Base-by-base conservation (phyloP, 2,329 filamentous ascomycete species). In the Aureobasidium sp. region DNA sequence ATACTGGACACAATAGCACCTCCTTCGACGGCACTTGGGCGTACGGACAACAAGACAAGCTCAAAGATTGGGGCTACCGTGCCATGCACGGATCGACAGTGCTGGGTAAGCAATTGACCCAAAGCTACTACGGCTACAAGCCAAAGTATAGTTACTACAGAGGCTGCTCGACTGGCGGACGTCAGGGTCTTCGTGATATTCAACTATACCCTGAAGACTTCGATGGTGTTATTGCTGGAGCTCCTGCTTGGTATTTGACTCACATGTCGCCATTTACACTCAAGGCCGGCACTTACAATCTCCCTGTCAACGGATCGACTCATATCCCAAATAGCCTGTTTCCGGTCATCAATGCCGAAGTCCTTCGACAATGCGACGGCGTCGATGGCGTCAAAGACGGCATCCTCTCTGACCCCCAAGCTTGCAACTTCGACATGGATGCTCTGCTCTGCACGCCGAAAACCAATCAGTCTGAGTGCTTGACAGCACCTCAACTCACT, bases 101-200 rank as follows among this genome's bases (percentile, higher is more conserved):
- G 3, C 64, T 78, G 9, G 78, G 78, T 3, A 83, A 83, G 67
- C 62, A 72, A 15, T 69, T 85, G 12, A 74, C 77, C 1, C 66
- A 77, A 39, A 70, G 72, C 1, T 84, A 80, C 70, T 85, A 84
- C 65, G 70, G 72, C 2, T 73, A 68, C 9, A 67, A 70, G 0
- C 73, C 76, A 1, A 69, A 71, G 14, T 79, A 77, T 58, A 78
- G 76, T 9, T 86, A 85, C 70, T 85, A 79, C 64, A 67, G 79
- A 2, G 84, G 84, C 11, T 86, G 84, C 67, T 85, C 82, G 0
- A 79, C 81, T 0, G 84, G 84, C 9, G 83, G 84, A 0, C 75
- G 83, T 0, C 81, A 86, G 72, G 84, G 82, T 3, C 72, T 83
- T 37, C 81, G 81, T 60, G 77, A 78, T 5, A 78, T 80, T 0